Conservation (phyloP, 148 eudicot species). For the Rhododendron ferrugineum region DNA sequence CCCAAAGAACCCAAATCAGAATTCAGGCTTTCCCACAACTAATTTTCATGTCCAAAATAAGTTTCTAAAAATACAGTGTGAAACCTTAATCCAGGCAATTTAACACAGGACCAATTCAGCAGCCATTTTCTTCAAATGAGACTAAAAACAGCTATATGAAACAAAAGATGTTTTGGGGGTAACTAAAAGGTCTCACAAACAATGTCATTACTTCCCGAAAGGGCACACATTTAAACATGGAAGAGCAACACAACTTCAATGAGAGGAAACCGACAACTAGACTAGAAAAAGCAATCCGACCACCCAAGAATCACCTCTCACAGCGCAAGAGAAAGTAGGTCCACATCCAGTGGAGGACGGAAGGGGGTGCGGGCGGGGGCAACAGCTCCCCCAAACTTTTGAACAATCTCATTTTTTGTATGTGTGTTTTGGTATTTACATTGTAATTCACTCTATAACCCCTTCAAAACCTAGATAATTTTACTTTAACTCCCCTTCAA, state of each 20-base stretch:
- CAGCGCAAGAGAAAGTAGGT: not conserved
- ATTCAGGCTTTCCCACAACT: not conserved
- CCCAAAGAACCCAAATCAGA: not conserved
- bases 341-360: not conserved
- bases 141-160: not conserved
- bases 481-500: not conserved
- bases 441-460: not conserved
- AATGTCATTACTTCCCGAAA: not conserved
- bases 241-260: not conserved
- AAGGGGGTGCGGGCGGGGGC: not conserved
- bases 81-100: not conserved
- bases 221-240: not conserved
- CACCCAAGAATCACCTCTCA: not conserved
- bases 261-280: not conserved
- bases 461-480: not conserved
- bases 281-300: not conserved
- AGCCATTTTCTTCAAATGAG: not conserved
- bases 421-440: not conserved
- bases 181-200: not conserved
- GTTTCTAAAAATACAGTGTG: not conserved
- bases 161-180: not conserved
- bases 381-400: not conserved
- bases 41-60: not conserved
- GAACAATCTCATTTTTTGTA: not conserved
- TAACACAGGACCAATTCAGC: not conserved